A percentile compares a stretch with the other conserved stretches of the same genome.
Evolutionary conservation across 164 flowering plant genomes (phyloP).

Genomic region (Chimonanthus praecox): DNA sequence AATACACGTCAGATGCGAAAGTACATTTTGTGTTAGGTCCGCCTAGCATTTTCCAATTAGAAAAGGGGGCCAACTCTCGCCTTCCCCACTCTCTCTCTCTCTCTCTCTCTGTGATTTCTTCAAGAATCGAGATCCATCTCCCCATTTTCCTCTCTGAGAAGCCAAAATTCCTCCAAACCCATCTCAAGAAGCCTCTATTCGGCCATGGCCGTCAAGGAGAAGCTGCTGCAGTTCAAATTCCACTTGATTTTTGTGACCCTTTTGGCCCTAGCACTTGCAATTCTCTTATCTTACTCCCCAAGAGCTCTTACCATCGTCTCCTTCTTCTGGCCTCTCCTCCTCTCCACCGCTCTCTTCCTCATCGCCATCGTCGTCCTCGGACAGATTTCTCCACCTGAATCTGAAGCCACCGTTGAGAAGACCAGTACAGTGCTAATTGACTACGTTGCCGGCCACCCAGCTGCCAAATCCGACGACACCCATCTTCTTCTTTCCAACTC

Average conservation of each 20-base stretch:
- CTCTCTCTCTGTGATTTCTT: not conserved
- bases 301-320: slow-evolving; percentile 44
- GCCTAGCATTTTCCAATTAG: too few species aligned
- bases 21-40: too few species aligned
- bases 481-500: not conserved
- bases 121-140: not conserved
- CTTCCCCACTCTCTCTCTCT: not conserved
- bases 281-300: slow-evolving; percentile 41
- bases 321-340: slow-evolving; percentile 78
- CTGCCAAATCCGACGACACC: not conserved
- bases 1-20: too few species aligned
- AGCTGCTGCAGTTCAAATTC: slow-evolving; percentile 44
- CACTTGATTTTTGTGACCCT: slow-evolving; percentile 25
- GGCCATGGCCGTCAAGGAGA: slow-evolving; percentile 45
- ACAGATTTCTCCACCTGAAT: slow-evolving; percentile 31
- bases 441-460: slow-evolving; percentile 47
- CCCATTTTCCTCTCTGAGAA: not conserved
- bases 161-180: not conserved
- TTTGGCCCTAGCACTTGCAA: slow-evolving; percentile 1
- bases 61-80: not conserved
- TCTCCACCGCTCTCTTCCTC: slow-evolving; percentile 64
- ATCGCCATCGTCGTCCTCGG: slow-evolving; percentile 41
- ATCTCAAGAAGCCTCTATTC: not conserved
- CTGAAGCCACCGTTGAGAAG: slow-evolving; percentile 30
- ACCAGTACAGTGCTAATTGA: slow-evolving; percentile 63